Percentiles rank a stretch among this genome's conserved stretches.
These are phyloP conservation scores for Eremothecium gossypii DNA, from an alignment of 1,139 yeast species.

Conservation along the genomic window DNA sequence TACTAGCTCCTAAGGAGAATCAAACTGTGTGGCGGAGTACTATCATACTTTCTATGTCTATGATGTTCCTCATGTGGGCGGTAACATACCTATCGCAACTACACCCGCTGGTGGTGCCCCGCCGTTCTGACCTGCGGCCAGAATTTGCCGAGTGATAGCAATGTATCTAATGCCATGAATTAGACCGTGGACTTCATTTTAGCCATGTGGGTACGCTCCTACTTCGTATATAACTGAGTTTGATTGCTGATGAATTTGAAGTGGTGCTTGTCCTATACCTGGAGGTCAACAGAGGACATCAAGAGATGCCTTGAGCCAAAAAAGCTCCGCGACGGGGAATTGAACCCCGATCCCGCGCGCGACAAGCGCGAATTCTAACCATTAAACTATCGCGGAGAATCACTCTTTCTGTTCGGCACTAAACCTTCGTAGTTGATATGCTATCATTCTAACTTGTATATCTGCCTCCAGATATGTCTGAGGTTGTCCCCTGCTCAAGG, in stretches of 20 bases:
- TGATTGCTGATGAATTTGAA: too few species aligned
- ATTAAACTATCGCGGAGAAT: slow-evolving; percentile 31
- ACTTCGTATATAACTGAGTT: too few species aligned
- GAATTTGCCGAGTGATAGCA: slow-evolving; percentile 38
- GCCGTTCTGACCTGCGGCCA: slow-evolving; percentile 74
- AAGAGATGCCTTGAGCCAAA: slow-evolving; percentile 6
- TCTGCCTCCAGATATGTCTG: too few species aligned
- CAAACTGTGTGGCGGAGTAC: slow-evolving; percentile 85
- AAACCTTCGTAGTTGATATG: too few species aligned
- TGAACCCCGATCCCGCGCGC: slow-evolving; percentile 35
- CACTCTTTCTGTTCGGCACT: too few species aligned
- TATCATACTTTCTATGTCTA: slow-evolving; percentile 65
- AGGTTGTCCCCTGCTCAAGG: too few species aligned
- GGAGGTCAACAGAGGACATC: too few species aligned
- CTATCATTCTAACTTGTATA: too few species aligned
- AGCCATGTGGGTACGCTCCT: too few species aligned
- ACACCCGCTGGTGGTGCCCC: slow-evolving; percentile 76
- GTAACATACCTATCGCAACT: slow-evolving; percentile 67
- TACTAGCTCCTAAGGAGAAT: slow-evolving; percentile 42
- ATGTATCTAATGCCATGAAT: too few species aligned
- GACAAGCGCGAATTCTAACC: slow-evolving; percentile 34
- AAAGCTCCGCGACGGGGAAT: slow-evolving; percentile 33
- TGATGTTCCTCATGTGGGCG: slow-evolving; percentile 96
- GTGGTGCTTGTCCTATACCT: too few species aligned
- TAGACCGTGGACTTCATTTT: too few species aligned